phyloP scores from a whole-genome alignment of 805 yeast genomes.

The Lachancea fermentati region DNA sequence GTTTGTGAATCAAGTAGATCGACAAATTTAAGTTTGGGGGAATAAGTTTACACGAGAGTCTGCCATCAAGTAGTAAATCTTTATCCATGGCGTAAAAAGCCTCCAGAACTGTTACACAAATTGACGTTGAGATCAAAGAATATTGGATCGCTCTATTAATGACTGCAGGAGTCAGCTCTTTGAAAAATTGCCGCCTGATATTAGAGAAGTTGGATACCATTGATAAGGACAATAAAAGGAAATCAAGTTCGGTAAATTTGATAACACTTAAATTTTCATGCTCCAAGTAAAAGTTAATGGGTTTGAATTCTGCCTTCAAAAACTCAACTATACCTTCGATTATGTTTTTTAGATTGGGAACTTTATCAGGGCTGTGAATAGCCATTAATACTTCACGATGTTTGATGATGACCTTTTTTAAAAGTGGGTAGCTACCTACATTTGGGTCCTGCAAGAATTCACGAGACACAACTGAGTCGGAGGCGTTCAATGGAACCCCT shows the following conservation, averaged over 20 bases:
- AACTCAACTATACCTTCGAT: not conserved
- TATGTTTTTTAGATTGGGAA: constrained; percentile 7
- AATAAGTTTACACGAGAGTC: not conserved
- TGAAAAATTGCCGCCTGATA: constrained; percentile 2
- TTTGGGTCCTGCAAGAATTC: constrained; percentile 1
- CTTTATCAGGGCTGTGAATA: constrained; percentile 2
- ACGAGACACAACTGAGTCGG: constrained; percentile 4
- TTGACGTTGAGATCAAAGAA: not conserved
- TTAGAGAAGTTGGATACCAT: constrained; percentile 1
- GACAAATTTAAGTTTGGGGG: constrained; percentile 2
- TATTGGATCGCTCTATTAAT: constrained; percentile 5
- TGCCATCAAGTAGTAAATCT: not conserved
- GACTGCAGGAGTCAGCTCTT: not conserved
- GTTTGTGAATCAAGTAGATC: constrained; percentile 3
- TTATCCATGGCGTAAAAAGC: constrained; percentile 3
- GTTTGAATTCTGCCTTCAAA: constrained; percentile 2
- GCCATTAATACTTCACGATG: constrained; percentile 1
- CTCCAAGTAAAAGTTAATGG: constrained; percentile 1
- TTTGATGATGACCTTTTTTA: constrained; percentile 3
- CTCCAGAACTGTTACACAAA: constrained; percentile 1
- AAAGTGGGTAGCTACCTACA: constrained; percentile 1
- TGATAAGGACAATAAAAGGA: not conserved
- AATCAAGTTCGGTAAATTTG: constrained; percentile 3
- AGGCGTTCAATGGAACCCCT: constrained; percentile 10
- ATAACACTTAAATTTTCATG: constrained; percentile 2